phyloP scores from a whole-genome alignment of 345 rosid genomes.

The Citrus inodora region DNA sequence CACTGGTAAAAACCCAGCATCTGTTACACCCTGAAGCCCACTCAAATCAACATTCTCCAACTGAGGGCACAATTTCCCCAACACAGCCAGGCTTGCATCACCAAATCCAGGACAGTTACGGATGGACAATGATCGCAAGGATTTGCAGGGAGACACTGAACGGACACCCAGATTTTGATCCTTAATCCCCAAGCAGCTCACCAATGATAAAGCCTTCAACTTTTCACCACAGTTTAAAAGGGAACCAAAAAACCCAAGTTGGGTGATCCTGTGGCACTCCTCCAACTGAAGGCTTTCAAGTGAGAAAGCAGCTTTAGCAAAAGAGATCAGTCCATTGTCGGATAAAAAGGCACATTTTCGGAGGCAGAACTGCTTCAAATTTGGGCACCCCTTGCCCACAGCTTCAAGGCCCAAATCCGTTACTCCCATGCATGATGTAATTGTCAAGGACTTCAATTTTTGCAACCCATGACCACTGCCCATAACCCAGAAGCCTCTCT shows the following conservation, averaged over 20 bases:
- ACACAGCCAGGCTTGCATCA: conserved; percentile 51
- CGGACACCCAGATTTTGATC: conserved; percentile 45
- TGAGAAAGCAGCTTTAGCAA: conserved; percentile 56
- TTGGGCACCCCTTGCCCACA: conserved; percentile 80
- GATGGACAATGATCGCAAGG: conserved; percentile 56
- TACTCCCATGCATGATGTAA: conserved; percentile 67
- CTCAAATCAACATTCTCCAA: conserved; percentile 61
- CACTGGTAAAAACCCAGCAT: conserved; percentile 64
- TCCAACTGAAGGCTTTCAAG: conserved; percentile 80
- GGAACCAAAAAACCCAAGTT: conserved; percentile 74
- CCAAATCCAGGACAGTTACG: conserved; percentile 91
- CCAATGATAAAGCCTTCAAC: conserved; percentile 63
- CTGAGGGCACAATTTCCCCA: conserved; percentile 76
- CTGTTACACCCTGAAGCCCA: conserved; percentile 69
- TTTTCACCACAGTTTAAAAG: conserved; percentile 65
- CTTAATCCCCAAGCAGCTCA: conserved; percentile 69
- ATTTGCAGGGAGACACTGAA: conserved; percentile 38
- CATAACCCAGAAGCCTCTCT: conserved; percentile 98
- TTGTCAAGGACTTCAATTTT: conserved; percentile 58
- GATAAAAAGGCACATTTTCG: conserved; percentile 57
- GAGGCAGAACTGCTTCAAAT: conserved; percentile 56
- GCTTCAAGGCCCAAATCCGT: conserved; percentile 77
- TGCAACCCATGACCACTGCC: conserved; percentile 83
- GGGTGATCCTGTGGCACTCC: conserved; percentile 96
- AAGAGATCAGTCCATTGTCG: conserved; percentile 75